phyloP scores from a whole-genome alignment of 2,329 filamentous ascomycete genomes.

The Magnaporthiopsis poae region DNA sequence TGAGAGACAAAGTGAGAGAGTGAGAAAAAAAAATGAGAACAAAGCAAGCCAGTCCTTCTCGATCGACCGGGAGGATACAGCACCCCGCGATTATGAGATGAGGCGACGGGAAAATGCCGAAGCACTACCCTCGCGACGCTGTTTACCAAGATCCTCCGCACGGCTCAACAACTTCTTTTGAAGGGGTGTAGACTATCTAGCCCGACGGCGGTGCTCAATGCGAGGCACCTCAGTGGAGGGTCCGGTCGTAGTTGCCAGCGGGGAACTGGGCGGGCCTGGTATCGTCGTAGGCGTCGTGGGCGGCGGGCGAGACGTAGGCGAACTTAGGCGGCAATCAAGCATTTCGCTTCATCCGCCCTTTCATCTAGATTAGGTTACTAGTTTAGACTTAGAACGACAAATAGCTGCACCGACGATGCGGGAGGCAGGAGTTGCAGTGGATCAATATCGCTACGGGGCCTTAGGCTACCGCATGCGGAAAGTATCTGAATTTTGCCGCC shows the following conservation, averaged over 20 bases:
- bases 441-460: too few relatives aligned
- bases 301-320: constrained; percentile 31
- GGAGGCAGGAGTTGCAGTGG: too few relatives aligned
- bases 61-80: background rate
- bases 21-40: background rate
- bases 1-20: too few relatives aligned
- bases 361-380: too few relatives aligned
- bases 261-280: constrained; percentile 45
- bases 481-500: too few relatives aligned
- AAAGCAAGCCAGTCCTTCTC: background rate
- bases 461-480: too few relatives aligned
- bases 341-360: too few relatives aligned
- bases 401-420: too few relatives aligned
- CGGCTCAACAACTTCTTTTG: background rate
- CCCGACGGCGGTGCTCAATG: background rate
- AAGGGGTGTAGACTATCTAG: background rate
- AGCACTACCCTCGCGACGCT: background rate
- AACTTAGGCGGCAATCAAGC: too few relatives aligned
- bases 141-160: background rate
- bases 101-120: background rate
- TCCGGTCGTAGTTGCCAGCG: constrained; percentile 46
- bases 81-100: background rate
- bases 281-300: constrained; percentile 35
- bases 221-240: constrained; percentile 12
- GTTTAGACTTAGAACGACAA: too few relatives aligned